phyloP scores from a whole-genome alignment of 257 asterid species.

The Solanum megistacrolobum region DNA sequence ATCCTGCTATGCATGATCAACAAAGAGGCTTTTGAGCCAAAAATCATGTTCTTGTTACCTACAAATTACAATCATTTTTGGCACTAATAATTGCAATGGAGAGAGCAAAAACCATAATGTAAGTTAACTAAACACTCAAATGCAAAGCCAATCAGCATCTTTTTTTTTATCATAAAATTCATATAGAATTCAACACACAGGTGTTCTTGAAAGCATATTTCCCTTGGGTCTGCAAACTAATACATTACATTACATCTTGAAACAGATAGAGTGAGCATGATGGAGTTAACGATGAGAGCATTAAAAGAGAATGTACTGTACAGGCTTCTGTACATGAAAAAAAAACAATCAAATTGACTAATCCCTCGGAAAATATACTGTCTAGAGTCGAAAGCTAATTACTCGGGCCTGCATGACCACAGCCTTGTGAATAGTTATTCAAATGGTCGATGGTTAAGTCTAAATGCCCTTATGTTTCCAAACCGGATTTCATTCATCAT shows the following conservation, averaged over 20 bases:
- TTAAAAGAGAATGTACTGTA: constrained; percentile 23
- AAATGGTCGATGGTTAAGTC: background rate
- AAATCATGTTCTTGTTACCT: background rate
- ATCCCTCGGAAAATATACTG: background rate
- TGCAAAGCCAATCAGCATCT: background rate
- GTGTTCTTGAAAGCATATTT: background rate
- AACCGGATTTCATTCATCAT: constrained; percentile 43
- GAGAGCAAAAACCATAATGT: background rate
- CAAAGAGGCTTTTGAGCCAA: background rate
- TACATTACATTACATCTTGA: background rate
- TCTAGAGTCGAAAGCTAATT: background rate
- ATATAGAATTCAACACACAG: background rate
- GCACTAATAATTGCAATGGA: background rate
- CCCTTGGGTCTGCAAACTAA: background rate
- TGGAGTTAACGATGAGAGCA: background rate
- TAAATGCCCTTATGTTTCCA: background rate
- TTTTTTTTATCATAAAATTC: background rate
- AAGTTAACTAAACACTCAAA: background rate
- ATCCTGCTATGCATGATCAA: background rate
- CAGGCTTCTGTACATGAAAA: constrained; percentile 24
- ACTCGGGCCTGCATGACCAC: background rate
- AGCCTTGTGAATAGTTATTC: background rate
- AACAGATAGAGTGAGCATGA: background rate
- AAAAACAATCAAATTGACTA: background rate
- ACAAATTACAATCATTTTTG: background rate